Evolutionary conservation across 176 grass and related monocot genomes (phyloP).

Genomic region (Coix lacrymajobi): DNA sequence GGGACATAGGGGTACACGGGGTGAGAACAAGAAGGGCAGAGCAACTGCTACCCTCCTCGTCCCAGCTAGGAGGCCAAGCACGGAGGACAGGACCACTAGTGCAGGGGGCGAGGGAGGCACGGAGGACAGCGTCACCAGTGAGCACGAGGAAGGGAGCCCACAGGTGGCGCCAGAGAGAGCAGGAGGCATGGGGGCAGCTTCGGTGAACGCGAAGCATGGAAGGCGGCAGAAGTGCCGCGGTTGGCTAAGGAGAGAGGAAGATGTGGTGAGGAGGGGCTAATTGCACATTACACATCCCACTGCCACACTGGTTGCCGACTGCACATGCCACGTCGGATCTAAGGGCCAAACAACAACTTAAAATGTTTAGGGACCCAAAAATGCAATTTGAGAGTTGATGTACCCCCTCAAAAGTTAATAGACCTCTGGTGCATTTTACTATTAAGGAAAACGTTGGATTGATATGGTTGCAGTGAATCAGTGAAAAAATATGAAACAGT

Average conservation of each 20-base stretch:
- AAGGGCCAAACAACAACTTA: neutral
- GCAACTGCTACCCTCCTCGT: too few species aligned
- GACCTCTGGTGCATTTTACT: neutral
- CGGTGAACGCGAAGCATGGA: too few species aligned
- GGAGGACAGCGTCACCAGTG: too few species aligned
- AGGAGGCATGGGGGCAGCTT: too few species aligned
- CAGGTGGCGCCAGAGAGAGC: too few species aligned
- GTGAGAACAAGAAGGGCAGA: too few species aligned
- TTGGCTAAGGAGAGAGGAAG: neutral
- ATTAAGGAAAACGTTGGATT: neutral
- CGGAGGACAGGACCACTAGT: too few species aligned
- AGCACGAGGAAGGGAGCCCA: too few species aligned
- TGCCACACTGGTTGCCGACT: neutral
- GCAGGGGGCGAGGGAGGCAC: too few species aligned
- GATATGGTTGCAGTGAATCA: slow-evolving; percentile 5
- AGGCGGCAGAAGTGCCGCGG: too few species aligned
- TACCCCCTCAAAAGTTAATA: neutral
- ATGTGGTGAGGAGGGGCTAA: neutral
- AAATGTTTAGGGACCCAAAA: neutral
- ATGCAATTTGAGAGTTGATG: neutral
- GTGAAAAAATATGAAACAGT: slow-evolving; percentile 17
- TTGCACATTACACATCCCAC: neutral
- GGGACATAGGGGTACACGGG: too few species aligned
- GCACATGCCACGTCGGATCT: neutral
- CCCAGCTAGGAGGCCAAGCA: too few species aligned